Base-by-base conservation (phyloP, 2,329 filamentous ascomycete genomes). In the Chaetomium sp. region DNA sequence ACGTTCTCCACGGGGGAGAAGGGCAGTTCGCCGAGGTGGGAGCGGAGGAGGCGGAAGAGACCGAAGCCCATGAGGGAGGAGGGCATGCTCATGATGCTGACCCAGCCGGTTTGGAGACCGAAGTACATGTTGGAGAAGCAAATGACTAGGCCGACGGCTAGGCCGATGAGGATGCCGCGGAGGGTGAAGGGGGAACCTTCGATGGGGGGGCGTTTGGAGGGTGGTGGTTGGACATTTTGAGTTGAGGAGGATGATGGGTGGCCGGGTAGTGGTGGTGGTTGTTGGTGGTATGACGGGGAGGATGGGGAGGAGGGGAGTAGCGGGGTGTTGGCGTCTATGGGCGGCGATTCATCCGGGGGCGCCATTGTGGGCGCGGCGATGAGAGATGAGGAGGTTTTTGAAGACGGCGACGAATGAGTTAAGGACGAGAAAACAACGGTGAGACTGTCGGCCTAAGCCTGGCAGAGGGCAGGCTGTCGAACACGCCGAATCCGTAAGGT, bases 71-170 rank as follows among this genome's bases (percentile, higher is more conserved):
- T 89, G 57, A 99, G 76, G 27, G 91, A 94, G 1, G 91, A 89
- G 0, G 94, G 94, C 91, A 99, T 96, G 12, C 90, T 89, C 94
- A 99, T 97, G 63, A 89, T 89, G 66, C 86, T 82, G 44, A 82
- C 76, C 64, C 70, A 72, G 19, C 70, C 70, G 2, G 68, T 70
- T 54, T 97, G 94, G 36, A 99, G 77, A n/a, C 94, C 94, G 69
- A 99, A 99, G 71, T 97, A 99, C 77, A 95, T 96, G 69, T 99
- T 99, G 52, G 89, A 95, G 70, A 96, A 96, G 68, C 89, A 94
- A 66, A 97, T 96, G 54, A 97, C 77, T 4, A 94, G 82, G 42
- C 94, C 94, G 60, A 99, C 94, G 3, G 82, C 75, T 5, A 95
- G 77, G 12, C 94, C 94, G 34, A 89, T 89, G 5, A 84, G 68